phyloP scores from a whole-genome alignment of 441 rosid species.

The Cnidoscolus chayamansa region DNA sequence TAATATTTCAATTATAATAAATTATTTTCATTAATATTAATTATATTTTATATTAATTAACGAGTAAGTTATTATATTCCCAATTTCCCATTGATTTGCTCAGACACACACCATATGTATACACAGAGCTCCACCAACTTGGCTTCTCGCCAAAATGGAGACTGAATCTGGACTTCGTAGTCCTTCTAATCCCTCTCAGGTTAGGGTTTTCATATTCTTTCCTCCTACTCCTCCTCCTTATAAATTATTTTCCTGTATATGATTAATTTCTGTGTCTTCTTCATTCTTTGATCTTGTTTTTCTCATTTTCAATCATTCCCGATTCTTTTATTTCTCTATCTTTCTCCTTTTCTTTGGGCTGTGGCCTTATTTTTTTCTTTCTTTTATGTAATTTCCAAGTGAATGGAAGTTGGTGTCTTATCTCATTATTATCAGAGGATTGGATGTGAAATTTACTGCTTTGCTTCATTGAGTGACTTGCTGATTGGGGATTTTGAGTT shows the following conservation, averaged over 20 bases:
- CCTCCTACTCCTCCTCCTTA: neutral
- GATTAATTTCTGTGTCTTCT: neutral
- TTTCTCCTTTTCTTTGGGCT: neutral
- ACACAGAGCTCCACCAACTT: neutral
- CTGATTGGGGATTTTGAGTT: slow-evolving; percentile 9
- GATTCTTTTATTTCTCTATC: neutral
- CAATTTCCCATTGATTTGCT: neutral
- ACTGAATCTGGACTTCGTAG: slow-evolving; percentile 47
- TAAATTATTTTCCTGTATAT: too few relatives aligned
- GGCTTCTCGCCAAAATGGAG: slow-evolving; percentile 30
- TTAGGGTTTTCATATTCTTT: slow-evolving; percentile 14
- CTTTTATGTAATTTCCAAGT: neutral
- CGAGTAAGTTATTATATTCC: too few relatives aligned
- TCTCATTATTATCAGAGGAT: too few relatives aligned
- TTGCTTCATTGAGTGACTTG: neutral
- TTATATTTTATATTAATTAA: too few relatives aligned
- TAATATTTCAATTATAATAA: too few relatives aligned
- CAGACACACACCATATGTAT: too few relatives aligned
- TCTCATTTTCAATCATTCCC: neutral
- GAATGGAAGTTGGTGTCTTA: neutral
- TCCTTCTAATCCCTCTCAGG: slow-evolving; percentile 47
- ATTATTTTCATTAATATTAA: too few relatives aligned
- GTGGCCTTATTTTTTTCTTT: too few relatives aligned
- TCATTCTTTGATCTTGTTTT: neutral
- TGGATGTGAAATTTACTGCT: neutral